Percentiles rank a stretch among this genome's conserved stretches.
phyloP scores from a whole-genome alignment of 345 rosid genomes.

The Acer negundo region DNA sequence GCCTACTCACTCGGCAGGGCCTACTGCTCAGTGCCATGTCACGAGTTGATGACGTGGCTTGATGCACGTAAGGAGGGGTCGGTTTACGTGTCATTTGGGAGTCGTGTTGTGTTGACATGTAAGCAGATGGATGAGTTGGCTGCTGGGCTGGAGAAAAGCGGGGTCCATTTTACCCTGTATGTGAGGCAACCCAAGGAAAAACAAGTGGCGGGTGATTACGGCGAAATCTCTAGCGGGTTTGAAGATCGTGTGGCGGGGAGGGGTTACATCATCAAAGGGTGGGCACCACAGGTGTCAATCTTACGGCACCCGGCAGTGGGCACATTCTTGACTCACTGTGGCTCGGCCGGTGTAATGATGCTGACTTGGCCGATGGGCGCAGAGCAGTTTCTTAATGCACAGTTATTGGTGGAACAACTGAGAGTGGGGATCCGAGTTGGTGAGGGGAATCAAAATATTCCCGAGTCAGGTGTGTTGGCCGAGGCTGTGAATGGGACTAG shows the following conservation, averaged over 20 bases:
- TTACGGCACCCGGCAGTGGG: slow-evolving; percentile 20
- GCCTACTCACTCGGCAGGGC: neutral
- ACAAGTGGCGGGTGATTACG: neutral
- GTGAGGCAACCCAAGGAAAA: neutral
- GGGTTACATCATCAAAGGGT: slow-evolving; percentile 19
- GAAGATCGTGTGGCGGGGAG: slow-evolving; percentile 22
- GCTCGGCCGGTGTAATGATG: slow-evolving; percentile 37
- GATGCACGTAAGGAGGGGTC: slow-evolving; percentile 5
- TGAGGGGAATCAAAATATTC: slow-evolving; percentile 32
- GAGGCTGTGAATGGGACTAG: slow-evolving; percentile 22
- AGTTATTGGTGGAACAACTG: slow-evolving; percentile 33
- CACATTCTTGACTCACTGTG: slow-evolving; percentile 24
- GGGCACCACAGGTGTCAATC: slow-evolving; percentile 27
- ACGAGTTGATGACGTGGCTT: slow-evolving; percentile 24
- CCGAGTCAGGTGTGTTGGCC: slow-evolving; percentile 28
- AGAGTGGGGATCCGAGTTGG: slow-evolving; percentile 37
- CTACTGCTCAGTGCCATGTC: neutral
- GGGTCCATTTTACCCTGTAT: slow-evolving; percentile 11
- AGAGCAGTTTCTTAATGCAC: slow-evolving; percentile 38
- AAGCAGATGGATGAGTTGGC: slow-evolving; percentile 18
- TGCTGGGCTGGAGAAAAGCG: slow-evolving; percentile 19
- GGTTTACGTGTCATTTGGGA: slow-evolving; percentile 26
- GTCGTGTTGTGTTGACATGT: neutral
- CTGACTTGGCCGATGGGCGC: slow-evolving; percentile 52
- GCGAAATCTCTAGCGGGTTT: neutral